A percentile compares a stretch with the other conserved stretches of the same genome.
Conservation (phyloP, 2,329 filamentous ascomycete genomes). For the Coleophoma eucalyptorum region DNA sequence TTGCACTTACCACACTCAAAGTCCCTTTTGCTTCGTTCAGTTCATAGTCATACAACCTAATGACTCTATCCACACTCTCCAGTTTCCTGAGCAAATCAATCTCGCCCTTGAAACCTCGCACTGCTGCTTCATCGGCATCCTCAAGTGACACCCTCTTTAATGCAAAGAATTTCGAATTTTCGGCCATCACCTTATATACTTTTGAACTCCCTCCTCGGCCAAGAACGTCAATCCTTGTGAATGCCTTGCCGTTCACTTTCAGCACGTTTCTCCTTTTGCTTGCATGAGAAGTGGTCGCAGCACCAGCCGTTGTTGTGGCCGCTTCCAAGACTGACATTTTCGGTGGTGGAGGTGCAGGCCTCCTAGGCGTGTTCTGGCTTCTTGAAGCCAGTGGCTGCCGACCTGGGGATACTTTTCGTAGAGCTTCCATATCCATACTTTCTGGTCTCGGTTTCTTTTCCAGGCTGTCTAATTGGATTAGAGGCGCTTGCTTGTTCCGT, state of each 20-base stretch:
- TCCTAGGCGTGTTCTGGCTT: conserved; percentile 67
- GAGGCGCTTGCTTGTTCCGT: conserved; percentile 29
- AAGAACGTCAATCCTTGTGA: conserved; percentile 84
- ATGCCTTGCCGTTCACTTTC: conserved; percentile 85
- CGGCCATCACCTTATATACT: conserved; percentile 94
- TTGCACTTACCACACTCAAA: conserved; percentile 69
- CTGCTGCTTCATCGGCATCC: conserved; percentile 78
- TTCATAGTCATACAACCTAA: conserved; percentile 88
- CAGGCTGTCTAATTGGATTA: conserved; percentile 22
- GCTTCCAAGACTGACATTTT: conserved; percentile 97
- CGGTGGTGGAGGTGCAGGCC: conserved; percentile 77
- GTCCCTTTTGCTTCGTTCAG: conserved; percentile 88
- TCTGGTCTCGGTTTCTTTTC: conserved; percentile 50
- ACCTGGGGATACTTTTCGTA: conserved; percentile 44
- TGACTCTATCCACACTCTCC: conserved; percentile 81
- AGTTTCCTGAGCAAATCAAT: conserved; percentile 86
- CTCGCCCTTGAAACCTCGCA: conserved; percentile 89
- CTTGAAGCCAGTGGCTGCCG: conserved; percentile 51
- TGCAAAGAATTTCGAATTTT: conserved; percentile 94
- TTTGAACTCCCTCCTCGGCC: conserved; percentile 91
- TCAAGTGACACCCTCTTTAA: conserved; percentile 90
- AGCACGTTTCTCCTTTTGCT: conserved; percentile 74
- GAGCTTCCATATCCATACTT: conserved; percentile 37
- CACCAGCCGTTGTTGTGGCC: conserved; percentile 79
- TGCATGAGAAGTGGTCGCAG: conserved; percentile 68